phyloP scores from a whole-genome alignment of 768 basidiomycete genomes.

The Mycena polygramma region DNA sequence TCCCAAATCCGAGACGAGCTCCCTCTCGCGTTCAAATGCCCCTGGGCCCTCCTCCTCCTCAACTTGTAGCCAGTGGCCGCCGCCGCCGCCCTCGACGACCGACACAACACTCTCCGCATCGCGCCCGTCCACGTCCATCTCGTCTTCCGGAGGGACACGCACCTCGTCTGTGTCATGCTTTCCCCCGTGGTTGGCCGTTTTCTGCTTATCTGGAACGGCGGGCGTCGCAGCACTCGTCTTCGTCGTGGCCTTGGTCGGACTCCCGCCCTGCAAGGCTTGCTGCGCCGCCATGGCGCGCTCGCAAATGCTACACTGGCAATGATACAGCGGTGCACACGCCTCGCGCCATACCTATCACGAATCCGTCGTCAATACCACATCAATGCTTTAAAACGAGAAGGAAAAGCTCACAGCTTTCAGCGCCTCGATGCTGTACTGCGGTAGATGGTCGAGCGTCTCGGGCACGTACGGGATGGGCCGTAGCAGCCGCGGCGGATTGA shows the following conservation, averaged over 20 bases:
- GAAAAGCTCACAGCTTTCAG: background rate
- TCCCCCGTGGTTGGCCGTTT: constrained; percentile 30
- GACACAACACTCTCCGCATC: constrained; percentile 31
- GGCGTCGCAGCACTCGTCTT: background rate
- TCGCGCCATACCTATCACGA: constrained; percentile 16
- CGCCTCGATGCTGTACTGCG: background rate
- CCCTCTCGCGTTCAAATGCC: constrained; percentile 32
- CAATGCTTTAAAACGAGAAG: no score
- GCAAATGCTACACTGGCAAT: constrained; percentile 23
- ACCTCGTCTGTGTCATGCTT: constrained; percentile 10
- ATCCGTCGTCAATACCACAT: no score
- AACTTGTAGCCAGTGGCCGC: constrained; percentile 47
- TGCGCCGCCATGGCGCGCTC: constrained; percentile 22
- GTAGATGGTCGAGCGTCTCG: constrained; percentile 3
- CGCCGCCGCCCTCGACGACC: constrained; percentile 7
- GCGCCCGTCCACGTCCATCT: constrained; percentile 7
- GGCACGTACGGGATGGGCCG: constrained; percentile 78
- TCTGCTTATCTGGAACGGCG: constrained; percentile 37
- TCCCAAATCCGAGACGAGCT: constrained; percentile 31
- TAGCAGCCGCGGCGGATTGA: constrained; percentile 71
- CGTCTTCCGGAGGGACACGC: constrained; percentile 29
- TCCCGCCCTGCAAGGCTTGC: constrained; percentile 8
- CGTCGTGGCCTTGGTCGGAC: background rate
- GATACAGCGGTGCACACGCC: constrained; percentile 26
- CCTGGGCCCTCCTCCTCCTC: constrained; percentile 52